phyloP scores from a whole-genome alignment of 306 rosid genomes.

The Senna siamea region DNA sequence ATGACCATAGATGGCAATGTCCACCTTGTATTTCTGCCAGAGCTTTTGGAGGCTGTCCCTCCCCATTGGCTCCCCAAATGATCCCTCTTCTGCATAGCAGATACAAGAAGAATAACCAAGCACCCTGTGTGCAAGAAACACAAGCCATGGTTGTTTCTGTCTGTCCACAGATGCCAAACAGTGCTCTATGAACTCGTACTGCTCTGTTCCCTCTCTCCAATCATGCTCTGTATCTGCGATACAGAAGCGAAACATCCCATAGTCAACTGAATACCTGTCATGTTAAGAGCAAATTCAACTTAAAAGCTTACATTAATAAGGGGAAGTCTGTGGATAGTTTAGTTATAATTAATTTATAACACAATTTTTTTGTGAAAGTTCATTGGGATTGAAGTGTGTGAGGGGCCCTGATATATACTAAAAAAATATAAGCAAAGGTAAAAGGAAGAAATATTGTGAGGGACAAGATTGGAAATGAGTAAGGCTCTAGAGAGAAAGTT shows the following conservation, averaged over 20 bases:
- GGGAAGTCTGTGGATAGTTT: background rate
- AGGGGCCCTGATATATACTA: too few species aligned
- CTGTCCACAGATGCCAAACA: conserved; percentile 88
- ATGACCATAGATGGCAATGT: conserved; percentile 86
- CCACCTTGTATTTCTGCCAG: conserved; percentile 92
- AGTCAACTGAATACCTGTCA: conserved; percentile 77
- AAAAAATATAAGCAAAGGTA: too few species aligned
- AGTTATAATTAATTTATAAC: too few species aligned
- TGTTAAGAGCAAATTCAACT: conserved; percentile 17
- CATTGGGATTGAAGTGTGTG: too few species aligned
- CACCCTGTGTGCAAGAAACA: conserved; percentile 90
- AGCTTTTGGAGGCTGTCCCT: conserved; percentile 83
- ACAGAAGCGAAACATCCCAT: conserved; percentile 96
- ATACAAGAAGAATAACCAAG: conserved; percentile 81
- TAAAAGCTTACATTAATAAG: background rate
- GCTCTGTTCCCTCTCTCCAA: conserved; percentile 93
- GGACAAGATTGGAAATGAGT: too few species aligned
- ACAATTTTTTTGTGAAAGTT: too few species aligned
- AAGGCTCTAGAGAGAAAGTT: too few species aligned
- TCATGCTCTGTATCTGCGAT: conserved; percentile 86
- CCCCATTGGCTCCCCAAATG: conserved; percentile 95
- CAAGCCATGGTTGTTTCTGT: conserved; percentile 93
- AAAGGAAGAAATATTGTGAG: too few species aligned
- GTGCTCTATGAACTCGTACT: conserved; percentile 75
- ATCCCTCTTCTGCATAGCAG: conserved; percentile 83